These are phyloP conservation scores for Fusarium sp. DNA, from an alignment of 2,329 filamentous ascomycete genomes.

Conservation along the genomic window DNA sequence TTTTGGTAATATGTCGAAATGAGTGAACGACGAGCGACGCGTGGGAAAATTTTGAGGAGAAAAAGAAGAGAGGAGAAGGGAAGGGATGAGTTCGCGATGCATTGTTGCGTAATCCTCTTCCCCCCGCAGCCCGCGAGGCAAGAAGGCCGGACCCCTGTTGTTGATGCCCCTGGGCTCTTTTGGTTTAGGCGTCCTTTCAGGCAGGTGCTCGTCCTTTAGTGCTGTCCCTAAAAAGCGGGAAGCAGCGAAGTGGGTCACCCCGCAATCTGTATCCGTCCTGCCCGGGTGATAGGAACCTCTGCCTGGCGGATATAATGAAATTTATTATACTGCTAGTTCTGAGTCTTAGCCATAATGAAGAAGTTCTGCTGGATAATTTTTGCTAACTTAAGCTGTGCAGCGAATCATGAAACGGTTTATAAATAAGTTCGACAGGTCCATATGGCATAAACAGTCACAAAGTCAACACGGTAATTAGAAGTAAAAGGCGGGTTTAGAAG, in stretches of 20 bases:
- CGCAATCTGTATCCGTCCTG: constrained; percentile 1
- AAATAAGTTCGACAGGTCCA: too few relatives aligned
- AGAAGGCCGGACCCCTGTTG: constrained; percentile 19
- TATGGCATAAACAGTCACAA: too few relatives aligned
- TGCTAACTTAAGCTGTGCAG: too few relatives aligned
- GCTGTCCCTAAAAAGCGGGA: constrained; percentile 20
- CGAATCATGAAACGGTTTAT: too few relatives aligned
- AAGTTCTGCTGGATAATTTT: too few relatives aligned
- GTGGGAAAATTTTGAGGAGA: neutral
- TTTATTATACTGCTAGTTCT: too few relatives aligned
- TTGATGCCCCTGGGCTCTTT: constrained; percentile 12
- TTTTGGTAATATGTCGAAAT: neutral
- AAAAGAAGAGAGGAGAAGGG: constrained; percentile 2
- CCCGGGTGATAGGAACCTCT: too few relatives aligned
- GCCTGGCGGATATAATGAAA: too few relatives aligned
- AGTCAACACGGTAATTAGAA: too few relatives aligned
- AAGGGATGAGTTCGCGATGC: constrained; percentile 4
- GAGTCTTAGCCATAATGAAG: too few relatives aligned
- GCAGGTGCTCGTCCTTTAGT: constrained; percentile 20
- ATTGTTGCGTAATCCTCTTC: constrained; percentile 22
- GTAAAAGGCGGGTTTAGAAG: too few relatives aligned
- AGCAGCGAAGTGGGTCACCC: constrained; percentile 14
- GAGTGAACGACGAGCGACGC: neutral
- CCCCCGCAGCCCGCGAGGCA: constrained; percentile 33
- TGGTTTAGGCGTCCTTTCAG: constrained; percentile 21